phyloP scores from a whole-genome alignment of 2,329 filamentous ascomycete species.

The Penicillium fuscoglaucum region DNA sequence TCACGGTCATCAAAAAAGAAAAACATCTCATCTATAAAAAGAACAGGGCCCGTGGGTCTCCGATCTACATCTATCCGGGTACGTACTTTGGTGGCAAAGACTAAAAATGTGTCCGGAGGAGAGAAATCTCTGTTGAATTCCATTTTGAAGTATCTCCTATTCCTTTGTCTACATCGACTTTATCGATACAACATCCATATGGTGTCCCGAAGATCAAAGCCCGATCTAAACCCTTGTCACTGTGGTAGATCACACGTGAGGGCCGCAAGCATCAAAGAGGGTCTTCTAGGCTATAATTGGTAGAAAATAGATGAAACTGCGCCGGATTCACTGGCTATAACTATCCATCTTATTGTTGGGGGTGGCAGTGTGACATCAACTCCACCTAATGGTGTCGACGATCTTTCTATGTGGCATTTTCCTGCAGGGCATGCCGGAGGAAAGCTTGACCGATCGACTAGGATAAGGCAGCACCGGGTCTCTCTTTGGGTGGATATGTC shows the following conservation, averaged over 20 bases:
- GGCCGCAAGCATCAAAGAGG: not conserved
- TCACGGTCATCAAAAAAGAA: not conserved
- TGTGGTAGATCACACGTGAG: not conserved
- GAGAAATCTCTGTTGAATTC: not conserved
- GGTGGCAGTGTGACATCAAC: not conserved
- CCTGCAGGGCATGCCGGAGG: not conserved
- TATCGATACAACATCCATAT: not conserved
- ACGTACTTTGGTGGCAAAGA: not conserved
- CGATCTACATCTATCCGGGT: not conserved
- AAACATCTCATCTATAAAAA: slow-evolving; percentile 1
- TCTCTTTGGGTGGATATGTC: not conserved
- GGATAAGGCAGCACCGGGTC: not conserved
- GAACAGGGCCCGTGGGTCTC: slow-evolving; percentile 6
- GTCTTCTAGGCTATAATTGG: not conserved
- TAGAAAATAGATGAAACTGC: not conserved
- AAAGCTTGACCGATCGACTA: not conserved
- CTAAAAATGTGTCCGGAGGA: not conserved
- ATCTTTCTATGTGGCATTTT: not conserved
- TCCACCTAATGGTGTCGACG: not conserved
- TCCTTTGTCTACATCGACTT: not conserved
- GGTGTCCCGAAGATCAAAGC: not conserved
- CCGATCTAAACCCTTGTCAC: not conserved
- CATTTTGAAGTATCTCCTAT: no score
- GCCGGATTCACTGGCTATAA: not conserved
- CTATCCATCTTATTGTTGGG: not conserved